A percentile compares a stretch with the other conserved stretches of the same genome.
Conservation (phyloP, 805 yeast species). For the Zygotorulaspora sp. region DNA sequence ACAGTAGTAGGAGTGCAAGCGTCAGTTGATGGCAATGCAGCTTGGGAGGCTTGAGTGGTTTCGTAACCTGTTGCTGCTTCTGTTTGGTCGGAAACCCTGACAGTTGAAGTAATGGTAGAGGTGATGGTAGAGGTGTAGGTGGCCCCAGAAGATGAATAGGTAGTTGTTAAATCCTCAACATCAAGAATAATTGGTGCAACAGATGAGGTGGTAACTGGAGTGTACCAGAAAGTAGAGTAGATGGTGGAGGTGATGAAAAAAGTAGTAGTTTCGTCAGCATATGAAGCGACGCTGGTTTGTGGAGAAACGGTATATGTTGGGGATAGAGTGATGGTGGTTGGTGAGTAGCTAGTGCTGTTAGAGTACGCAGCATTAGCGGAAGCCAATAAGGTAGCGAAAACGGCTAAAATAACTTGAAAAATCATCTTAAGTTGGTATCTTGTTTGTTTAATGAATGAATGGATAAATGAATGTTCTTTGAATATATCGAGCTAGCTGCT, state of each 20-base stretch:
- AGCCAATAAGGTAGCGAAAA: slow-evolving; percentile 14
- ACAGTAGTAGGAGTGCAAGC: slow-evolving; percentile 14
- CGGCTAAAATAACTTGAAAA: slow-evolving; percentile 10
- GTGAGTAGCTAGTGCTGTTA: slow-evolving; percentile 17
- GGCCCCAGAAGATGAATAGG: slow-evolving; percentile 12
- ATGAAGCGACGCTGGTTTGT: slow-evolving; percentile 16
- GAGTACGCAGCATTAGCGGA: slow-evolving; percentile 19
- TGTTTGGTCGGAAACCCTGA: slow-evolving; percentile 6
- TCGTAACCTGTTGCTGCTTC: slow-evolving; percentile 7
- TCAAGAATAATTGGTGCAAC: slow-evolving; percentile 15
- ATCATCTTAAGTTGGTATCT: slow-evolving; percentile 7
- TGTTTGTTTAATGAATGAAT: slow-evolving; percentile 5
- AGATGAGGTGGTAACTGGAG: slow-evolving; percentile 14
- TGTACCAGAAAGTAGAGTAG: slow-evolving; percentile 22
- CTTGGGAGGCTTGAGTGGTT: neutral
- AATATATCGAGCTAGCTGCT: no score
- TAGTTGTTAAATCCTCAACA: slow-evolving; percentile 17
- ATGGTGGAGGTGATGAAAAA: slow-evolving; percentile 24
- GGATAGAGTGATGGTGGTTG: slow-evolving; percentile 21
- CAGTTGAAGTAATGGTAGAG: slow-evolving; percentile 21
- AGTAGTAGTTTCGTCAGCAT: slow-evolving; percentile 27
- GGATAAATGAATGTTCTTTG: slow-evolving; percentile 1
- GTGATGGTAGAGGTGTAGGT: slow-evolving; percentile 24
- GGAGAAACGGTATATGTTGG: slow-evolving; percentile 23
- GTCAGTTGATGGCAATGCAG: slow-evolving; percentile 8